Conservation (phyloP, 768 basidiomycete genomes). For the Myochromella boudieri region DNA sequence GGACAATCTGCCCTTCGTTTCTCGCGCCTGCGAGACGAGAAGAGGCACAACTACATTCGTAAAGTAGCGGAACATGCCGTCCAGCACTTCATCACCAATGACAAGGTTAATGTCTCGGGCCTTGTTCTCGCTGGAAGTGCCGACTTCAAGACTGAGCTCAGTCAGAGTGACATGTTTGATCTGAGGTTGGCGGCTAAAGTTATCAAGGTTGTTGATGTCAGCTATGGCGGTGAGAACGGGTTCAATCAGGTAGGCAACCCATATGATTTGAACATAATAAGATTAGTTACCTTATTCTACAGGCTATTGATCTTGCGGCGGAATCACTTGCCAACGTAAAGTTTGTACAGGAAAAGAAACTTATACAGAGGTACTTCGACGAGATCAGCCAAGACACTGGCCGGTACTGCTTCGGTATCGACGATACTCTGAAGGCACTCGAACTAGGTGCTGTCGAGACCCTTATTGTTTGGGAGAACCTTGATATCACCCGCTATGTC, state of each 20-base stretch:
- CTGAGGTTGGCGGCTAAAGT: slow-evolving; percentile 83
- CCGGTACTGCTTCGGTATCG: slow-evolving; percentile 96
- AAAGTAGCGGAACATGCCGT: slow-evolving; percentile 98
- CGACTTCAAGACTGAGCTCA: slow-evolving; percentile 98
- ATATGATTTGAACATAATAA: not conserved
- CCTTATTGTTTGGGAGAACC: slow-evolving; percentile 96
- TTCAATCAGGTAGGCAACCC: slow-evolving; percentile 87
- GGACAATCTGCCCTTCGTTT: slow-evolving; percentile 99
- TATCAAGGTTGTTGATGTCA: slow-evolving; percentile 98
- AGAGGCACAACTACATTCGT: slow-evolving; percentile 98
- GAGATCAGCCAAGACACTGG: slow-evolving; percentile 98
- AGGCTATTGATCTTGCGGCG: slow-evolving; percentile 96
- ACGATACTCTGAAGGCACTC: slow-evolving; percentile 93
- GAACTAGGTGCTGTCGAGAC: slow-evolving; percentile 97
- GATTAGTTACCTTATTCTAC: slow-evolving; percentile 8
- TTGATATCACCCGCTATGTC: slow-evolving; percentile 85
- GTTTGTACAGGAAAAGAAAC: slow-evolving; percentile 97
- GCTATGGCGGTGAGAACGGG: slow-evolving; percentile 97
- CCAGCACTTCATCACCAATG: slow-evolving; percentile 96
- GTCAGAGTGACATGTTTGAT: slow-evolving; percentile 97
- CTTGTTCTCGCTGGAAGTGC: slow-evolving; percentile 95
- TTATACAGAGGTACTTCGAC: slow-evolving; percentile 98
- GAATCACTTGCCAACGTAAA: slow-evolving; percentile 98
- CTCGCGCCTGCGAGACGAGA: slow-evolving; percentile 98
- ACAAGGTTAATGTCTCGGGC: slow-evolving; percentile 98